Evolutionary conservation across 2,329 filamentous ascomycete genomes (phyloP).

Genomic region (Graphium sp.): DNA sequence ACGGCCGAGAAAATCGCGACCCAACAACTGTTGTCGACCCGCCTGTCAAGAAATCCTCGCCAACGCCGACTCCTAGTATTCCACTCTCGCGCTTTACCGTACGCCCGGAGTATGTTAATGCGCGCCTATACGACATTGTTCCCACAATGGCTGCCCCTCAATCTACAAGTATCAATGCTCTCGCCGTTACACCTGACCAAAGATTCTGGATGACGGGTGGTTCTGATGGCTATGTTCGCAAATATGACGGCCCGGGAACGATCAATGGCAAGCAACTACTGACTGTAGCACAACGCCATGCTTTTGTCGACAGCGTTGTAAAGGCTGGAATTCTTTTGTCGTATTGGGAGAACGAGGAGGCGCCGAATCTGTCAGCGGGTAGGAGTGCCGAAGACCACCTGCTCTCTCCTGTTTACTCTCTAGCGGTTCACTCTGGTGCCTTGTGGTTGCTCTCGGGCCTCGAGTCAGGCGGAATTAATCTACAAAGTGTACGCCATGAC

Average conservation of each 20-base stretch:
- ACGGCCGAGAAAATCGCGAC: slow-evolving; percentile 6
- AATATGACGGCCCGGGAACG: slow-evolving; percentile 89
- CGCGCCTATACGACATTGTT: slow-evolving; percentile 79
- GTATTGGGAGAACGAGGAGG: slow-evolving; percentile 97
- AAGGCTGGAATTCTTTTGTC: slow-evolving; percentile 90
- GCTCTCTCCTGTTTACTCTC: slow-evolving; percentile 83
- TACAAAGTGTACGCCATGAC: slow-evolving; percentile 86
- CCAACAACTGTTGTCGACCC: slow-evolving; percentile 6
- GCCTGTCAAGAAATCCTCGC: slow-evolving; percentile 3
- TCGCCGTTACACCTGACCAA: slow-evolving; percentile 85
- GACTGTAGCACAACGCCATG: slow-evolving; percentile 89
- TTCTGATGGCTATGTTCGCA: slow-evolving; percentile 87
- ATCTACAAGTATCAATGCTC: slow-evolving; percentile 85
- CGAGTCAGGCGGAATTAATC: slow-evolving; percentile 80
- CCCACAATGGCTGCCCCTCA: slow-evolving; percentile 95
- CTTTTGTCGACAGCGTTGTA: slow-evolving; percentile 92
- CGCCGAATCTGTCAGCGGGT: slow-evolving; percentile 18
- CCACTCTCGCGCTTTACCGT: slow-evolving; percentile 39
- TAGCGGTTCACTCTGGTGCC: slow-evolving; percentile 78
- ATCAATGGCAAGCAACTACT: slow-evolving; percentile 88
- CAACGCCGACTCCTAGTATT: no score
- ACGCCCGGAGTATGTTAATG: slow-evolving; percentile 64
- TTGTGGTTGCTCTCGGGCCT: slow-evolving; percentile 84
- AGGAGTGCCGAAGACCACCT: slow-evolving; percentile 39
- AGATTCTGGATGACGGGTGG: slow-evolving; percentile 91